Evolutionary conservation across 2,329 filamentous ascomycete genomes (phyloP).

Genomic region (Xenoacremonium recifei): DNA sequence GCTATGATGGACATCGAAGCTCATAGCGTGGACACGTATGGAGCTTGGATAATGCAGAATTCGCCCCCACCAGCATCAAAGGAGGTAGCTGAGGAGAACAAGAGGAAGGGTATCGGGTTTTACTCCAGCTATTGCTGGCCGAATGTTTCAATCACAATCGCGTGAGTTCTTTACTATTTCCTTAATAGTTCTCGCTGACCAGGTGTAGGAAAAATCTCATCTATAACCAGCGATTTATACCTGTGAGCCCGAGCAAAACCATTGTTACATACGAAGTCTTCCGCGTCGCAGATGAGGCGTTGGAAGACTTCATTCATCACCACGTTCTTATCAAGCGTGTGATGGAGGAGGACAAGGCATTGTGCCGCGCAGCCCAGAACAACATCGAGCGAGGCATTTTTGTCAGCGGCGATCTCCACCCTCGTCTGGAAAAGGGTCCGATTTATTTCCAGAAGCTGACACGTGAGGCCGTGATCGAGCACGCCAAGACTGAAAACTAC

Average conservation of each 20-base stretch:
- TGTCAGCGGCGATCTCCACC: conserved; percentile 50
- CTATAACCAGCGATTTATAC: conserved; percentile 61
- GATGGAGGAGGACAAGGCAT: conserved; percentile 49
- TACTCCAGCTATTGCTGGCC: conserved; percentile 47
- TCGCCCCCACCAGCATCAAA: conserved; percentile 45
- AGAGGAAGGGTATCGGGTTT: conserved; percentile 43
- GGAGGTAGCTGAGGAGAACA: conserved; percentile 41
- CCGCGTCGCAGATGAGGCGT: conserved; percentile 44
- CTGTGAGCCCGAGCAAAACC: conserved; percentile 46
- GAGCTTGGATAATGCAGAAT: conserved; percentile 44
- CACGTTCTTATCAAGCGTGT: conserved; percentile 50
- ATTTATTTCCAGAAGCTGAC: conserved; percentile 11
- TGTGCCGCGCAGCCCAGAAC: conserved; percentile 47
- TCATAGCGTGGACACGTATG: conserved; percentile 52
- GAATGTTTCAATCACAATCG: conserved; percentile 47
- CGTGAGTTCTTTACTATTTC: conserved; percentile 35
- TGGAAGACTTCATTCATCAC: conserved; percentile 46
- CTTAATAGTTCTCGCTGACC: not conserved
- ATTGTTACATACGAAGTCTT: conserved; percentile 58
- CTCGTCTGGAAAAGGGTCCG: conserved; percentile 45
- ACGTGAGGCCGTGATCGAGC: too few relatives aligned
- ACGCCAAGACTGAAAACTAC: too few relatives aligned
- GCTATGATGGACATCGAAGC: conserved; percentile 53
- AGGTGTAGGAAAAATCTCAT: conserved; percentile 52
- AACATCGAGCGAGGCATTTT: conserved; percentile 52